Evolutionary conservation across 768 basidiomycete species (phyloP).

Genomic region (Tephrocybe rancida): DNA sequence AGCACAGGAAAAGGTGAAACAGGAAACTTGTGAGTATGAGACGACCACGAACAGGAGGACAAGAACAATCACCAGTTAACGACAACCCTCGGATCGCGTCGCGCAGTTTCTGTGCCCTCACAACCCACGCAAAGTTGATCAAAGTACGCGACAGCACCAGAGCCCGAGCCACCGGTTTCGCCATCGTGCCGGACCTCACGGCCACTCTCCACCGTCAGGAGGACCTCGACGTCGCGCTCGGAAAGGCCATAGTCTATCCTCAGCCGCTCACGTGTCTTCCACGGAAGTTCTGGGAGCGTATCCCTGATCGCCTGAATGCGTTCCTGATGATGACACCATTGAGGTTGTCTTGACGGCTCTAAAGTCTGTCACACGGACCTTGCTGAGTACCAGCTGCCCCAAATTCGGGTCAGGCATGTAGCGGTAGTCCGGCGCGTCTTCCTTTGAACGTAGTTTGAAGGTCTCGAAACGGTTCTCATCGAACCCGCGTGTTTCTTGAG

Average conservation of each 20-base stretch:
- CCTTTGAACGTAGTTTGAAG: slow-evolving; percentile 83
- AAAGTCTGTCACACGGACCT: slow-evolving; percentile 34
- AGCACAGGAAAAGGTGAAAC: slow-evolving; percentile 4
- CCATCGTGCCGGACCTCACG: slow-evolving; percentile 68
- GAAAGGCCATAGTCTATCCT: slow-evolving; percentile 48
- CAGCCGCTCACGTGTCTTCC: slow-evolving; percentile 60
- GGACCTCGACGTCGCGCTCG: slow-evolving; percentile 69
- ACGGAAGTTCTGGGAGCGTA: slow-evolving; percentile 78
- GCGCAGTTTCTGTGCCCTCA: slow-evolving; percentile 10
- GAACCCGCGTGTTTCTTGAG: slow-evolving; percentile 91
- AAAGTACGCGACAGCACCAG: slow-evolving; percentile 77
- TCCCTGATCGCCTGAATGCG: slow-evolving; percentile 56
- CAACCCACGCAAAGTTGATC: slow-evolving; percentile 58
- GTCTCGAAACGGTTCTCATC: slow-evolving; percentile 83
- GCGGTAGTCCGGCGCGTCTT: slow-evolving; percentile 93
- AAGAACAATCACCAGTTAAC: slow-evolving; percentile 75
- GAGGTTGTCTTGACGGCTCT: neutral
- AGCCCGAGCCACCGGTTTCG: slow-evolving; percentile 24
- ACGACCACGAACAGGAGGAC: slow-evolving; percentile 9
- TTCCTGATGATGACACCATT: slow-evolving; percentile 42
- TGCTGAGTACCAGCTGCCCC: slow-evolving; percentile 64
- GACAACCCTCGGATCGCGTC: slow-evolving; percentile 67
- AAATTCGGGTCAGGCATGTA: slow-evolving; percentile 99
- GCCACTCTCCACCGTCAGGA: slow-evolving; percentile 73
- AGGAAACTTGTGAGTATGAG: neutral